phyloP scores from a whole-genome alignment of 768 basidiomycete genomes.

The Mycena galopus region DNA sequence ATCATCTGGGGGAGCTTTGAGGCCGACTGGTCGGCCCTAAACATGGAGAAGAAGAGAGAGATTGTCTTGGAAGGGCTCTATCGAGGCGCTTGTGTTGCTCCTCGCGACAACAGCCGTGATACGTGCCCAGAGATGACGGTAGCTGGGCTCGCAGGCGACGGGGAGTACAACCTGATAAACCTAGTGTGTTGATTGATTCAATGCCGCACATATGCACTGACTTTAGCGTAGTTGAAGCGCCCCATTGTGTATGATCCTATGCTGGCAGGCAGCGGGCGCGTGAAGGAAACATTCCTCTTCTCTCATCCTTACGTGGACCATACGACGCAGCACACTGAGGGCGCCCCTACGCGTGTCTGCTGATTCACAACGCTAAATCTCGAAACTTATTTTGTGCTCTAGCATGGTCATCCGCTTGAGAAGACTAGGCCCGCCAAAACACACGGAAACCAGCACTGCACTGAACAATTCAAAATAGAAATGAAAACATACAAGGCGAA shows the following conservation, averaged over 20 bases:
- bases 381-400: neutral
- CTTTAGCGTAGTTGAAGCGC: neutral
- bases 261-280: conserved; percentile 4
- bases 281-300: conserved; percentile 16
- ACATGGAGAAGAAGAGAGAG: neutral
- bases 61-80: conserved; percentile 30
- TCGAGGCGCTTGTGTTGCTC: conserved; percentile 15
- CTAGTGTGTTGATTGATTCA: neutral
- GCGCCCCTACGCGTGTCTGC: neutral
- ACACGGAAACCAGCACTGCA: neutral
- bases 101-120: conserved; percentile 17
- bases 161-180: conserved; percentile 18
- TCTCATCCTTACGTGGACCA: neutral
- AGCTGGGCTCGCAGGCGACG: conserved; percentile 10
- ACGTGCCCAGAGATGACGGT: conserved; percentile 22
- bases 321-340: neutral
- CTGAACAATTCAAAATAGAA: no score
- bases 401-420: neutral
- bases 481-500: no score
- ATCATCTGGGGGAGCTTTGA: neutral
- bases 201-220: neutral
- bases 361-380: neutral
- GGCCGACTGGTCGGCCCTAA: conserved; percentile 6
- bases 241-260: conserved; percentile 6
- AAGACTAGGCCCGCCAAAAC: no score